A percentile compares a stretch with the other conserved stretches of the same genome.
Evolutionary conservation across 2,329 filamentous ascomycete genomes (phyloP).

Genomic region (Verticillium nonalfalfae): DNA sequence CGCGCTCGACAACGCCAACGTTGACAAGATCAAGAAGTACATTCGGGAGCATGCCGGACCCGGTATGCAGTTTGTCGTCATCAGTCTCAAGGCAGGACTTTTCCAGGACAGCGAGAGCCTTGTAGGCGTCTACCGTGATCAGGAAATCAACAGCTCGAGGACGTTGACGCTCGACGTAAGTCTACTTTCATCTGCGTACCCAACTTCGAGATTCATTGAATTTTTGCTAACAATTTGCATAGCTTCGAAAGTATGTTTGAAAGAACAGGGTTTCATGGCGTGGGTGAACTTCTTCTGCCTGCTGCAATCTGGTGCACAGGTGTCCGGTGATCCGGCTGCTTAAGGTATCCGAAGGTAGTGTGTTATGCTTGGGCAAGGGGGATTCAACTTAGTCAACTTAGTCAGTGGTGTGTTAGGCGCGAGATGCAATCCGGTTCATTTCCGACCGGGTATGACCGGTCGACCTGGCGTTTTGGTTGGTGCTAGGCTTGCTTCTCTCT

Average conservation of each 20-base stretch:
- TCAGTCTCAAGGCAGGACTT: slow-evolving; percentile 88
- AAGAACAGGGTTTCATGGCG: neutral
- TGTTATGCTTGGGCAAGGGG: slow-evolving; percentile 1
- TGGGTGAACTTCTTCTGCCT: neutral
- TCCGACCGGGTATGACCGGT: neutral
- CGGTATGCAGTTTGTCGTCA: slow-evolving; percentile 99
- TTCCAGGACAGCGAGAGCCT: slow-evolving; percentile 96
- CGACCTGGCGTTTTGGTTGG: neutral
- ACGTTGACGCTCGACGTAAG: slow-evolving; percentile 94
- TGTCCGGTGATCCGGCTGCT: neutral
- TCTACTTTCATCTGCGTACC: slow-evolving; percentile 13
- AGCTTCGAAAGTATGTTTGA: slow-evolving; percentile 10
- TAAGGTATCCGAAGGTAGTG: too few relatives aligned
- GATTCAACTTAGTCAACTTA: neutral
- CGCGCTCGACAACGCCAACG: slow-evolving; percentile 96
- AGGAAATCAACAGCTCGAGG: slow-evolving; percentile 86
- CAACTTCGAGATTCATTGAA: neutral
- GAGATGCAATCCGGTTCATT: neutral
- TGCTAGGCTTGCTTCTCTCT: neutral
- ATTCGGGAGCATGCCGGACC: slow-evolving; percentile 90
- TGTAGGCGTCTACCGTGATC: slow-evolving; percentile 92
- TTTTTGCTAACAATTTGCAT: neutral
- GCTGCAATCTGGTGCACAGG: neutral
- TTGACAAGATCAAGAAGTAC: slow-evolving; percentile 93
- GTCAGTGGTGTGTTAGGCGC: neutral